Conservation (phyloP, 495 filamentous ascomycete genomes). For the Talaromyces nanjingensis region DNA sequence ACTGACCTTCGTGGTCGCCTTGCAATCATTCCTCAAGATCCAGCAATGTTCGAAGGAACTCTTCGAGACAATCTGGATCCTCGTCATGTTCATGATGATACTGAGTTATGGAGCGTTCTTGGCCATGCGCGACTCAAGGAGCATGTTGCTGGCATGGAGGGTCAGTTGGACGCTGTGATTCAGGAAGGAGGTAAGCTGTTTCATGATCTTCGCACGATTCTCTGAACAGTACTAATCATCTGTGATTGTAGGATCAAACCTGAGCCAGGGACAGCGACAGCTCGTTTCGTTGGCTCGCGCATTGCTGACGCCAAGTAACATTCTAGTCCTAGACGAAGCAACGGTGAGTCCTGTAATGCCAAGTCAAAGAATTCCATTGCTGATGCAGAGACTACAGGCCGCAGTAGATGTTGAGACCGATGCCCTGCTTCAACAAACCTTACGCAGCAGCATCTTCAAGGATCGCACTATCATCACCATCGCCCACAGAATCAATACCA, state of each 20-base stretch:
- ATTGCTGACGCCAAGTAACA: constrained; percentile 90
- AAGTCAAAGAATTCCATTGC: background rate
- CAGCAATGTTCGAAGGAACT: constrained; percentile 93
- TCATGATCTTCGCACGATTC: background rate
- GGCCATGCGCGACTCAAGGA: constrained; percentile 94
- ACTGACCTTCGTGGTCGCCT: constrained; percentile 82
- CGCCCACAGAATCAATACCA: constrained; percentile 95
- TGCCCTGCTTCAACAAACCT: constrained; percentile 61
- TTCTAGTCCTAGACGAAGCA: constrained; percentile 94
- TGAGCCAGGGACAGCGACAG: constrained; percentile 68
- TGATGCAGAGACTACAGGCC: constrained; percentile 41
- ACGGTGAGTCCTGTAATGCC: constrained; percentile 44
- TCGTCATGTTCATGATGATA: constrained; percentile 90
- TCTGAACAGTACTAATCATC: background rate
- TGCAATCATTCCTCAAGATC: constrained; percentile 98
- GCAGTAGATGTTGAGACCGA: constrained; percentile 95
- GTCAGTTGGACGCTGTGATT: constrained; percentile 81
- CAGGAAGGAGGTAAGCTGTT: constrained; percentile 79
- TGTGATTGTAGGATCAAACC: constrained; percentile 44
- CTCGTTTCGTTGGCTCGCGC: constrained; percentile 89
- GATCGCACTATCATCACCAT: constrained; percentile 97
- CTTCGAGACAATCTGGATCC: constrained; percentile 96
- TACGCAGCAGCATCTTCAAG: constrained; percentile 58
- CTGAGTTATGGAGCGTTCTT: constrained; percentile 94
- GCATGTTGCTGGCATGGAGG: constrained; percentile 81